A percentile compares a stretch with the other conserved stretches of the same genome.
phyloP scores from a whole-genome alignment of 129 eudicot genomes.

The Chrysanthemum makinoi region DNA sequence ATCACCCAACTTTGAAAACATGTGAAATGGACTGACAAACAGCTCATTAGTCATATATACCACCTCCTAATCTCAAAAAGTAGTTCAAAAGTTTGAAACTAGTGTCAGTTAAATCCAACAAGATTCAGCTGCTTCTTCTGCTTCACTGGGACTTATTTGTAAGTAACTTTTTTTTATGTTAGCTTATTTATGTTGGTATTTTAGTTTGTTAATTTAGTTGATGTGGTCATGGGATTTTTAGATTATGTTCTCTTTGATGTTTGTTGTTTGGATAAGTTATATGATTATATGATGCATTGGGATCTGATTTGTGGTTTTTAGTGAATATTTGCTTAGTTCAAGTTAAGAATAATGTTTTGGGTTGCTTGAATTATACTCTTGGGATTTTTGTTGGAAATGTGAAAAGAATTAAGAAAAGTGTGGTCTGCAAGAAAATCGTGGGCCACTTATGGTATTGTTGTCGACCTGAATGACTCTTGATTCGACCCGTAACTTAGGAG shows the following conservation, averaged over 20 bases:
- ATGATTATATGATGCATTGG: constrained; percentile 1
- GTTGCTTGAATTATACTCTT: background rate
- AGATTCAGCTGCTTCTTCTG: background rate
- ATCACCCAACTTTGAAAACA: constrained; percentile 25
- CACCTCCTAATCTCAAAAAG: constrained; percentile 11
- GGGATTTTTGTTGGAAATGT: background rate
- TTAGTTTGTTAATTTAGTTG: background rate
- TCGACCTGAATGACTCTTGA: too few species aligned
- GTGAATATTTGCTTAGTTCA: constrained; percentile 8
- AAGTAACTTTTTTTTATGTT: constrained; percentile 17
- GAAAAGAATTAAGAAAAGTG: background rate
- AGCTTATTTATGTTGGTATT: constrained; percentile 9
- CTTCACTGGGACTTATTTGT: background rate
- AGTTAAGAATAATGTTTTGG: constrained; percentile 6
- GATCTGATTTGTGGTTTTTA: constrained; percentile 23
- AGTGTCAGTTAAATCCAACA: constrained; percentile 9
- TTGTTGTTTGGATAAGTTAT: constrained; percentile 1
- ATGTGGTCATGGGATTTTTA: constrained; percentile 1
- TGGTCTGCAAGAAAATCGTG: constrained; percentile 12
- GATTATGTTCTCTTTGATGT: constrained; percentile 2
- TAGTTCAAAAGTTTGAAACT: constrained; percentile 25
- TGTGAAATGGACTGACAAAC: constrained; percentile 35
- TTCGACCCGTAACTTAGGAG: too few species aligned
- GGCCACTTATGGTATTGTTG: background rate
- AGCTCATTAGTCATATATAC: constrained; percentile 24